phyloP scores from a whole-genome alignment of 129 eudicot genomes.

The Flaveria ramosissima region DNA sequence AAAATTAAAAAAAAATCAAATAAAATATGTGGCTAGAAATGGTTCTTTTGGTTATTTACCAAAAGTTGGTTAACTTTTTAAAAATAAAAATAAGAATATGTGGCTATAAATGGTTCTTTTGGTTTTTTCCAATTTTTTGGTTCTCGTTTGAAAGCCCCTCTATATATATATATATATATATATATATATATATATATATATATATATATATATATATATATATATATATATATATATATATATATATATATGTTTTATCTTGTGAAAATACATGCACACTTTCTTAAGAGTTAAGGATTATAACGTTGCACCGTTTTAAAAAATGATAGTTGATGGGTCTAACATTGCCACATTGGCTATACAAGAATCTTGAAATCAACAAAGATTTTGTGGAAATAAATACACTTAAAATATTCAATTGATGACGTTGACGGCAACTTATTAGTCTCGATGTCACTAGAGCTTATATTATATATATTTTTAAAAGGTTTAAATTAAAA shows the following conservation, averaged over 20 bases:
- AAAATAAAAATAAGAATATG: too few species aligned
- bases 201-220: too few species aligned
- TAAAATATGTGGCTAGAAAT: too few species aligned
- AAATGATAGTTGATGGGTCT: not conserved
- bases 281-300: not conserved
- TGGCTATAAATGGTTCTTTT: too few species aligned
- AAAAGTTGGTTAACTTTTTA: too few species aligned
- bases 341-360: not conserved
- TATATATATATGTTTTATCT: not conserved
- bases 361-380: not conserved
- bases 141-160: too few species aligned
- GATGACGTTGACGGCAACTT: not conserved
- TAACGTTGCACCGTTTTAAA: not conserved
- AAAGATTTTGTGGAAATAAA: not conserved
- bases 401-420: not conserved
- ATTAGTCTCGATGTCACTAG: conserved; percentile 13
- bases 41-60: too few species aligned
- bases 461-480: not conserved
- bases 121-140: too few species aligned
- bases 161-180: too few species aligned
- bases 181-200: too few species aligned
- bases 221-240: too few species aligned
- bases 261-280: not conserved
- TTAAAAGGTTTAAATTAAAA: not conserved
- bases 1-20: too few species aligned